phyloP scores from a whole-genome alignment of 2,329 filamentous ascomycete genomes.

The Neocucurbitaria cava region DNA sequence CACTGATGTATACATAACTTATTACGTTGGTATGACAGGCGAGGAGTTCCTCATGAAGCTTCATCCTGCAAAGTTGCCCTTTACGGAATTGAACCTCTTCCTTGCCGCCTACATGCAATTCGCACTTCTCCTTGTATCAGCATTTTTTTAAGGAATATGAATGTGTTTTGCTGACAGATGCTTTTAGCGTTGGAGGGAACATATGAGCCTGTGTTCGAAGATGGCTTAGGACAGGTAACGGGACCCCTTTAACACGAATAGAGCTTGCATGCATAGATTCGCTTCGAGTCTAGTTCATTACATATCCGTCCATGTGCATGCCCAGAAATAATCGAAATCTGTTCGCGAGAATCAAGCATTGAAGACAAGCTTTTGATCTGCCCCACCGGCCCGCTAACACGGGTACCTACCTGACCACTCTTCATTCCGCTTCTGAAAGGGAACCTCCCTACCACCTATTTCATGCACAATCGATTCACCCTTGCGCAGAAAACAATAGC shows the following conservation, averaged over 20 bases:
- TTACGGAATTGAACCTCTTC: not conserved
- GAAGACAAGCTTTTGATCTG: slow-evolving; percentile 8
- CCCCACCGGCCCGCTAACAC: slow-evolving; percentile 1
- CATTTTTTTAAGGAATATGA: not conserved
- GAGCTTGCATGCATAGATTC: too few species aligned
- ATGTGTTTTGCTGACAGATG: not conserved
- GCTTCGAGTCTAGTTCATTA: too few species aligned
- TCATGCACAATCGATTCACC: too few species aligned
- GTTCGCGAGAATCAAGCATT: not conserved
- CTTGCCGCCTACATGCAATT: not conserved
- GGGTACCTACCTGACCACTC: not conserved
- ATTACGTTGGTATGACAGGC: not conserved
- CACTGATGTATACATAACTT: not conserved
- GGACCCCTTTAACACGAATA: not conserved
- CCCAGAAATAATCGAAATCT: not conserved
- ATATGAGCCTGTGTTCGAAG: not conserved
- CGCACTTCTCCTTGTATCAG: not conserved
- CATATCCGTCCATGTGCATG: not conserved
- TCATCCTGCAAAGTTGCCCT: not conserved
- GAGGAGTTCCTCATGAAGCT: slow-evolving; percentile 1
- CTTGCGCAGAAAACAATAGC: too few species aligned
- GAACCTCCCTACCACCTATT: too few species aligned
- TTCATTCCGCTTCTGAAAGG: not conserved
- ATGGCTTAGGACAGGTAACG: not conserved
- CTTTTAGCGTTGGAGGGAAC: not conserved